Conservation (phyloP, 306 rosid genomes). For the Trifolium repens region DNA sequence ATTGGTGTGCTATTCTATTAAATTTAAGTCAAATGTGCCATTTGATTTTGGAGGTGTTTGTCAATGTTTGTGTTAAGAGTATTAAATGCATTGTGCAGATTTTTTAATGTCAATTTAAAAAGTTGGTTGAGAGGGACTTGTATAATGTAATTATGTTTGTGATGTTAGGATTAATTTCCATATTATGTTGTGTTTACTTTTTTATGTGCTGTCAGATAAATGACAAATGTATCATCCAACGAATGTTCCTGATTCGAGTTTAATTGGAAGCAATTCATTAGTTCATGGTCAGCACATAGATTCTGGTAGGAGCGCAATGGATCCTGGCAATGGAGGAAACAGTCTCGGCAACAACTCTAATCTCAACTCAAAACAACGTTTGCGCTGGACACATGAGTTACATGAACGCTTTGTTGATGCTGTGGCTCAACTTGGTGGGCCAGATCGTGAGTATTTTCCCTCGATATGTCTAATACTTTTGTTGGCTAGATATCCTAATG, state of each 20-base stretch:
- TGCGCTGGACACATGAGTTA: slow-evolving; percentile 96
- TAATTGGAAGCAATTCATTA: slow-evolving; percentile 55
- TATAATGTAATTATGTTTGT: slow-evolving; percentile 14
- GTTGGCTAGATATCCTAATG: slow-evolving; percentile 34
- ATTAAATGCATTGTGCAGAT: no score
- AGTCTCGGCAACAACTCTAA: slow-evolving; percentile 61
- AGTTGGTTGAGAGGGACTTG: background rate
- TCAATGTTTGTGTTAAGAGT: background rate
- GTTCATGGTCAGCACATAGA: slow-evolving; percentile 64
- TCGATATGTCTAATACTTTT: slow-evolving; percentile 35
- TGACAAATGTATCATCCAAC: slow-evolving; percentile 74
- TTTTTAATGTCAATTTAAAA: background rate
- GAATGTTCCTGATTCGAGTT: slow-evolving; percentile 59
- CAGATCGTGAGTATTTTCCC: slow-evolving; percentile 85
- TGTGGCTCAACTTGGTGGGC: slow-evolving; percentile 97
- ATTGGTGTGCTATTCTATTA: slow-evolving; percentile 3
- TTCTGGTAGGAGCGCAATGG: slow-evolving; percentile 69
- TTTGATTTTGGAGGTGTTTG: slow-evolving; percentile 9
- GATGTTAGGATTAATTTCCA: slow-evolving; percentile 34
- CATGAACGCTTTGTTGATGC: slow-evolving; percentile 98
- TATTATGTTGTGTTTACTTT: slow-evolving; percentile 36
- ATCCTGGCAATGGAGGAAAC: slow-evolving; percentile 68
- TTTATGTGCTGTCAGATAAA: slow-evolving; percentile 53
- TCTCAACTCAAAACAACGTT: slow-evolving; percentile 80
- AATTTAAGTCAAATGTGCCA: background rate